These are phyloP conservation scores for Populus nigra DNA, from an alignment of 345 rosid species.

Conservation along the genomic window DNA sequence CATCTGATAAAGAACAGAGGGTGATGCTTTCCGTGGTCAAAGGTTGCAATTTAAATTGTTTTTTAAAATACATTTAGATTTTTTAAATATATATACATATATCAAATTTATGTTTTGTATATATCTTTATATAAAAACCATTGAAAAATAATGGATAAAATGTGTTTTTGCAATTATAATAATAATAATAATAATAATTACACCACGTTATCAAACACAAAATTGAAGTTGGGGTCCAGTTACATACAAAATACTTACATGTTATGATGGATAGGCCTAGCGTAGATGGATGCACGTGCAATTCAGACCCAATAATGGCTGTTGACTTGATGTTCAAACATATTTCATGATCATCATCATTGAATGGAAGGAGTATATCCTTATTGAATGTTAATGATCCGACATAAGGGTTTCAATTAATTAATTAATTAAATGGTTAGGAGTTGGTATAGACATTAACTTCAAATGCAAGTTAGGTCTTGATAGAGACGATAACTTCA, in stretches of 20 bases:
- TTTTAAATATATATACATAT: neutral
- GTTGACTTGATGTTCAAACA: slow-evolving; percentile 35
- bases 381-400: slow-evolving; percentile 18
- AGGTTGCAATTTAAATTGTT: neutral
- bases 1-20: slow-evolving; percentile 10
- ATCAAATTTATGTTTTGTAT: neutral
- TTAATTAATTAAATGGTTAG: slow-evolving; percentile 2
- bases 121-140: neutral
- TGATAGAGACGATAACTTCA: neutral
- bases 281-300: slow-evolving; percentile 50
- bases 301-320: slow-evolving; percentile 18
- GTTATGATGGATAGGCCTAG: slow-evolving; percentile 14
- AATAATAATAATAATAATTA: too few species aligned
- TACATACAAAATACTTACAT: neutral
- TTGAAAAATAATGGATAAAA: neutral
- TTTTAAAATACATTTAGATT: too few species aligned
- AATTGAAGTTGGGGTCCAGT: slow-evolving; percentile 8
- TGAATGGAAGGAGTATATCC: slow-evolving; percentile 4
- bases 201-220: neutral
- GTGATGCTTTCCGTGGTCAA: neutral
- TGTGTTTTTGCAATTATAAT: neutral
- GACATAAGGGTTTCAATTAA: slow-evolving; percentile 11
- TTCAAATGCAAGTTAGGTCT: slow-evolving; percentile 7
- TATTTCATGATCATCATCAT: slow-evolving; percentile 16
- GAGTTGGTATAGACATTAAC: slow-evolving; percentile 5